Base-by-base conservation (phyloP, 2,329 filamentous ascomycete genomes). In the Ceratocystis destructans region DNA sequence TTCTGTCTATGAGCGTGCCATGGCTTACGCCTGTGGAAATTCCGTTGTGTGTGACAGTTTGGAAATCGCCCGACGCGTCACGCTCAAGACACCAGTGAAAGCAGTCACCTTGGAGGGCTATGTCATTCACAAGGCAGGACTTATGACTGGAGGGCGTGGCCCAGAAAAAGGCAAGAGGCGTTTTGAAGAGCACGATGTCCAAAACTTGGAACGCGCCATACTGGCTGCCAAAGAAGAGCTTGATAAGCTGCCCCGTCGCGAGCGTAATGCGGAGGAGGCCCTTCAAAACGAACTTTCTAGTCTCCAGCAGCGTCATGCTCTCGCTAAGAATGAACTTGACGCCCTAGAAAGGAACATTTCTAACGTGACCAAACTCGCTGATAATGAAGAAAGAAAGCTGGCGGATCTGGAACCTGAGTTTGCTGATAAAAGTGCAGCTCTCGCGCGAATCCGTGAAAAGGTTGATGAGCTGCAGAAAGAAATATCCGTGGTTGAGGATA, bases 81-180 rank as follows among this genome's bases (percentile, higher is more conserved):
- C 90, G 67, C 87, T 85, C 69, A 87, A 84, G 41, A 87, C 96
- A 41, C 88, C 92, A 68, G 92, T 95, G 64, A 97, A 97, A 75
- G 92, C 93, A 4, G 93, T 99, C 12, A 96, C 92, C 0, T 76
- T 97, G 12, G 92, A 97, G 73, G 94, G 94, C n/a, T 93, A 88
- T 65, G 88, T 99, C 68, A 96, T 99, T 70, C 91, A 96, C 78
- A 97, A 97, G 74, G 91, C 89, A 59, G 94, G 94, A 72, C 82
- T 95, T 64, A 97, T 99, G 88, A 97, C 94, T 62, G 94, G 94
- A 80, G 94, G 94, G 70, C 88, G 91, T 69, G 87, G 90, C 37
- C 87, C 86, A 0, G 84, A 88, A 59, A 89, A 88, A 74, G 85
- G 87, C 65, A 88, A 90, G 70, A 87, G 90, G 67, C 84, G 88